Conservation (phyloP, 2,329 filamentous ascomycete genomes). For the Capronia coronata region DNA sequence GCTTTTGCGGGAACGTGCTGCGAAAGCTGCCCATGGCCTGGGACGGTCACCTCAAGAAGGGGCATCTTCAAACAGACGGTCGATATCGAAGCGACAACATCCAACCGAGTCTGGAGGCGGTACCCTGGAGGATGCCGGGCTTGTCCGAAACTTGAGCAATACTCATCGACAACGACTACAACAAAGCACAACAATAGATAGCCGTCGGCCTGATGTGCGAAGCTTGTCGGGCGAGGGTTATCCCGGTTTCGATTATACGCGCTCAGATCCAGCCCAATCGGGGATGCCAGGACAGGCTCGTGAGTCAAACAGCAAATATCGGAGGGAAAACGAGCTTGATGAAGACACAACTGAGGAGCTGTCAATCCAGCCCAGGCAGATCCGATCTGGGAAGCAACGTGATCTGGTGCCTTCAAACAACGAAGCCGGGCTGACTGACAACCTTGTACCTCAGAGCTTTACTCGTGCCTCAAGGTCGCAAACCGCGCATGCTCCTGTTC, state of each 20-base stretch:
- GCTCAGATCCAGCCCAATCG: constrained; percentile 10
- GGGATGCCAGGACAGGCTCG: constrained; percentile 4
- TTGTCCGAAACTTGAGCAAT: constrained; percentile 32
- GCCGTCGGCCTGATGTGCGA: constrained; percentile 26
- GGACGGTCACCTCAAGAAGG: constrained; percentile 5
- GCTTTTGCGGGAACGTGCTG: constrained; percentile 54
- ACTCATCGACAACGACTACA: constrained; percentile 35
- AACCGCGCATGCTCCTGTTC: neutral
- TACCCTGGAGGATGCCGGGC: constrained; percentile 30
- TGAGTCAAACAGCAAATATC: constrained; percentile 12
- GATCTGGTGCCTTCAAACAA: neutral
- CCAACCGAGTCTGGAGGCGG: constrained; percentile 9
- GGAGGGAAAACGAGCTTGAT: constrained; percentile 1
- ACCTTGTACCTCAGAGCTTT: neutral
- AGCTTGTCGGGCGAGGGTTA: constrained; percentile 22
- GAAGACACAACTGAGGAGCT: neutral
- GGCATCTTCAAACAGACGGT: constrained; percentile 2
- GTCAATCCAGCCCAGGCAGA: neutral
- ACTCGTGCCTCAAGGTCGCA: neutral
- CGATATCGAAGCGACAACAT: constrained; percentile 8
- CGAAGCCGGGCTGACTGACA: neutral
- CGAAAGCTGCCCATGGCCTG: constrained; percentile 11
- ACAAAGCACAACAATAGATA: constrained; percentile 31
- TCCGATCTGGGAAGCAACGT: constrained; percentile 8
- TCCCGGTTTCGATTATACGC: constrained; percentile 28